Percentiles rank a stretch among this genome's conserved stretches.
Evolutionary conservation across 768 basidiomycete genomes (phyloP).

Genomic region (Lactarius sanguifluus): DNA sequence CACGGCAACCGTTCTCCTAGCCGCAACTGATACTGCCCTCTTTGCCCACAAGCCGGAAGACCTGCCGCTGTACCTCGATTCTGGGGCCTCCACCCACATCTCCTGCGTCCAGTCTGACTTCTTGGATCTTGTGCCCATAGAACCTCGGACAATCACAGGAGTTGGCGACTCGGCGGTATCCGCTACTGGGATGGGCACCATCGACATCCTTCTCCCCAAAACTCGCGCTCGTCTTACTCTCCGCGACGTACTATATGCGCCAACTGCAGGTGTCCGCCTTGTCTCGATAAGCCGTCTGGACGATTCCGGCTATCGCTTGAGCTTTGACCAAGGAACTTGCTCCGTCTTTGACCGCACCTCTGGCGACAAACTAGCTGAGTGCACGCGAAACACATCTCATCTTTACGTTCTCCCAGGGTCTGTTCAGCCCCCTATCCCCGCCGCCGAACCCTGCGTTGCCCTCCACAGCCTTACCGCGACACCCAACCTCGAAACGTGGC

Average conservation of each 20-base stretch:
- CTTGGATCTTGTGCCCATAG: conserved; percentile 30
- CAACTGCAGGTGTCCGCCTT: conserved; percentile 24
- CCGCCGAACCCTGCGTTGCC: not conserved
- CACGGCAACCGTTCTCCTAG: not conserved
- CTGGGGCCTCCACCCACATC: conserved; percentile 34
- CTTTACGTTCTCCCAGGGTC: not conserved
- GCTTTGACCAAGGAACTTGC: not conserved
- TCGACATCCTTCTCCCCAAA: conserved; percentile 27
- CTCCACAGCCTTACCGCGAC: not conserved
- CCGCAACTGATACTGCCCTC: conserved; percentile 5
- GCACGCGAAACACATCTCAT: not conserved
- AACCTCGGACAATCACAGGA: conserved; percentile 32
- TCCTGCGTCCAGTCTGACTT: conserved; percentile 34
- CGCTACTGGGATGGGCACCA: conserved; percentile 34
- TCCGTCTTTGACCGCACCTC: not conserved
- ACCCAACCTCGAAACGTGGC: conserved; percentile 5
- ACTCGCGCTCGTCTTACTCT: not conserved
- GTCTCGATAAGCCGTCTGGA: conserved; percentile 25
- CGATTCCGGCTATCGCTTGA: not conserved
- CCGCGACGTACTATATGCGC: conserved; percentile 30
- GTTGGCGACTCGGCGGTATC: conserved; percentile 34
- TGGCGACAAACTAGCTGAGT: not conserved
- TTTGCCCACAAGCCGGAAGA: not conserved
- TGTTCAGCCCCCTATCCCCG: too few species aligned
- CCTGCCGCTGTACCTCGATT: conserved; percentile 32